phyloP scores from a whole-genome alignment of 1,284 basidiomycete species.

The Boletellus deceptivus region DNA sequence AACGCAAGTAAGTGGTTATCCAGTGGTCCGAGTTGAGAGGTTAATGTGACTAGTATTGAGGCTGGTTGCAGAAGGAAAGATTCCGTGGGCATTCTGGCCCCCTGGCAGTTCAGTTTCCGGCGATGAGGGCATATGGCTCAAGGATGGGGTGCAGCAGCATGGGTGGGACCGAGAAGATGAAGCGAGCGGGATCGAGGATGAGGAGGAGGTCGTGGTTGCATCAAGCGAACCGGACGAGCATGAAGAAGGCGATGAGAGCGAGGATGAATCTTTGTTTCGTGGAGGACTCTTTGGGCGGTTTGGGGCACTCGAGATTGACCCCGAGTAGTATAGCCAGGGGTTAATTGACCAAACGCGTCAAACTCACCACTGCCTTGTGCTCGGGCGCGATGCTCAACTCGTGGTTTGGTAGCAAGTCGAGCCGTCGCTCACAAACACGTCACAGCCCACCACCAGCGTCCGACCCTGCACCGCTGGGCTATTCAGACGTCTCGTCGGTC shows the following conservation, averaged over 20 bases:
- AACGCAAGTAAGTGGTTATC: slow-evolving; percentile 69
- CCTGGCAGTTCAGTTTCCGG: slow-evolving; percentile 42
- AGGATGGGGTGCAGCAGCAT: slow-evolving; percentile 33
- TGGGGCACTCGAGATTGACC: slow-evolving; percentile 34
- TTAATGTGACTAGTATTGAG: slow-evolving; percentile 61
- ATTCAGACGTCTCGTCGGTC: slow-evolving; percentile 18
- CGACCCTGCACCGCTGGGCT: slow-evolving; percentile 6
- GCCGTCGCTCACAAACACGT: slow-evolving; percentile 16
- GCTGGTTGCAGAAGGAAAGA: slow-evolving; percentile 71
- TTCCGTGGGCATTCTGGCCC: slow-evolving; percentile 87
- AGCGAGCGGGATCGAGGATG: slow-evolving; percentile 18
- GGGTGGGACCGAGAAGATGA: slow-evolving; percentile 32
- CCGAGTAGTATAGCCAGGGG: slow-evolving; percentile 7
- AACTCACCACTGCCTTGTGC: neutral
- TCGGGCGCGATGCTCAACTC: slow-evolving; percentile 20
- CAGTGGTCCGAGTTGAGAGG: neutral
- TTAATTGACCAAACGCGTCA: slow-evolving; percentile 11
- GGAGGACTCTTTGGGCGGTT: slow-evolving; percentile 22
- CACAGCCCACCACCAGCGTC: neutral
- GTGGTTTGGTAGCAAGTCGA: slow-evolving; percentile 31
- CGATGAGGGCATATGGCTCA: slow-evolving; percentile 61
- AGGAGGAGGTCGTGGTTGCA: slow-evolving; percentile 4
- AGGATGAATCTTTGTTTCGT: neutral
- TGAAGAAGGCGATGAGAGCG: slow-evolving; percentile 25
- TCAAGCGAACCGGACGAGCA: slow-evolving; percentile 5